These are phyloP conservation scores for Calocera cornea DNA, from an alignment of 768 basidiomycete genomes.

Conservation along the genomic window DNA sequence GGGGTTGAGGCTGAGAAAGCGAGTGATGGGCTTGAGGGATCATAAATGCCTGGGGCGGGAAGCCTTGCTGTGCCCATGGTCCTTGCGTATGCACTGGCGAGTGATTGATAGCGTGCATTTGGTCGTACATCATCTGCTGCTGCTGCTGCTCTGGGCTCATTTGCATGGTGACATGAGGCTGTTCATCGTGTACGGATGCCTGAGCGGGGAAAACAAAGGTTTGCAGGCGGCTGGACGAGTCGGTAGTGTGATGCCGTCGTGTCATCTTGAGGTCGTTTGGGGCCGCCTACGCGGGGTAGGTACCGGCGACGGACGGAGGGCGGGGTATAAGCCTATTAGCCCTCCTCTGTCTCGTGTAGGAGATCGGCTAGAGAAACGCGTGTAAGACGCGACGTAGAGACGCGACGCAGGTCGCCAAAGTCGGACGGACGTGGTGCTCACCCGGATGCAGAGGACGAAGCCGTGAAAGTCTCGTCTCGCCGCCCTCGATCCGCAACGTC, in stretches of 20 bases:
- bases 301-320: not conserved
- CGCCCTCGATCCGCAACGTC: not conserved
- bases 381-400: not conserved
- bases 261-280: not conserved
- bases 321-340: not conserved
- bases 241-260: constrained; percentile 1
- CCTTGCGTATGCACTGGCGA: not conserved
- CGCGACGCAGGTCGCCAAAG: not conserved
- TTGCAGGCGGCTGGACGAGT: not conserved
- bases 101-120: not conserved
- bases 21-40: not conserved
- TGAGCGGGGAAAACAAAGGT: not conserved
- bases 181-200: not conserved
- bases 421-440: not conserved
- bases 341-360: not conserved
- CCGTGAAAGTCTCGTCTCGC: not conserved
- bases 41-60: not conserved
- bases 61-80: not conserved
- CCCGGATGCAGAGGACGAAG: not conserved
- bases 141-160: not conserved
- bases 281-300: not conserved
- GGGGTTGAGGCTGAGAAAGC: not conserved
- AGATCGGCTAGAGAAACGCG: not conserved
- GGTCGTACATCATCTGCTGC: not conserved
- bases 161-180: not conserved